Evolutionary conservation across 768 basidiomycete species (phyloP).

Genomic region (Postia placenta): DNA sequence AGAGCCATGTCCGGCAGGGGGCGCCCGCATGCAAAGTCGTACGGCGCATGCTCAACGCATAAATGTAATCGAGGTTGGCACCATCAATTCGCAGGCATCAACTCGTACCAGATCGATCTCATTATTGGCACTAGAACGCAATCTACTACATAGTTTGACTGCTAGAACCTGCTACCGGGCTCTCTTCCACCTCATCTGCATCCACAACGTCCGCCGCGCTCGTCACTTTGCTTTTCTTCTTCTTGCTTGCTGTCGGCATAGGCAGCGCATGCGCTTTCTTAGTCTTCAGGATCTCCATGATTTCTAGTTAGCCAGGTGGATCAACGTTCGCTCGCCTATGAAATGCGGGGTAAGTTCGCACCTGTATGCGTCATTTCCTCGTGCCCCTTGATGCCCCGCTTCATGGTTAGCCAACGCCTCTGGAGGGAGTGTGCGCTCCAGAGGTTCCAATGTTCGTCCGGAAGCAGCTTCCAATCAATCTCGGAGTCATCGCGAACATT

Average conservation of each 20-base stretch:
- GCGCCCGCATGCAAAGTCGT: too few relatives aligned
- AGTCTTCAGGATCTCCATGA: conserved; percentile 72
- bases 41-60: too few relatives aligned
- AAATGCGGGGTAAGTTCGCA: conserved; percentile 23
- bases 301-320: conserved; percentile 41
- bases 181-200: conserved; percentile 21
- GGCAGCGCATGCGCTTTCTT: conserved; percentile 62
- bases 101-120: too few relatives aligned
- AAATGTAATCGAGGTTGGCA: too few relatives aligned
- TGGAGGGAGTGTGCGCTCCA: conserved; percentile 82
- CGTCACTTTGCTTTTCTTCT: conserved; percentile 23
- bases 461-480: conserved; percentile 76
- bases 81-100: too few relatives aligned
- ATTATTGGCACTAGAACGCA: too few relatives aligned
- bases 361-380: conserved; percentile 81
- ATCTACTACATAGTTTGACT: too few relatives aligned
- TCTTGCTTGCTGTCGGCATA: conserved; percentile 14
- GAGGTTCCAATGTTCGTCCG: conserved; percentile 73
- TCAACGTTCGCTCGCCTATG: conserved; percentile 1
- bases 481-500: conserved; percentile 76
- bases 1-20: too few relatives aligned
- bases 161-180: conserved; percentile 11
- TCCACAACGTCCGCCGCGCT: conserved; percentile 31
- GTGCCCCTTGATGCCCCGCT: conserved; percentile 65
- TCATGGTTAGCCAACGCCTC: conserved; percentile 77